Conservation (phyloP, 768 basidiomycete species). For the Trametes gibbosa region DNA sequence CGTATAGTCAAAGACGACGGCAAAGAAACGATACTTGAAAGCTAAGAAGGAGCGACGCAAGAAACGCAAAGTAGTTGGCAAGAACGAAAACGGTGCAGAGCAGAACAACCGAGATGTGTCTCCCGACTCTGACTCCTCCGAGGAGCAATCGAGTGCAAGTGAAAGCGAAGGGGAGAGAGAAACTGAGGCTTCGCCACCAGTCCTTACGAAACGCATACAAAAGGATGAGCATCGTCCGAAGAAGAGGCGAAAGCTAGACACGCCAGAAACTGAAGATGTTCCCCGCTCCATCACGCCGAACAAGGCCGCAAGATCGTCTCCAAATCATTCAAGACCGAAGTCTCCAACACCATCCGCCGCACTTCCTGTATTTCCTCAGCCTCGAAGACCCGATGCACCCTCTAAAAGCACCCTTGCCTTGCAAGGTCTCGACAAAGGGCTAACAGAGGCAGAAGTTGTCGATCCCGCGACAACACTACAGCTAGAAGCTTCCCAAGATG, state of each 20-base stretch:
- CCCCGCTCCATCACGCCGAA: background rate
- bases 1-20: slow-evolving; percentile 58
- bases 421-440: slow-evolving; percentile 75
- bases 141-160: slow-evolving; percentile 15
- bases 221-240: slow-evolving; percentile 34
- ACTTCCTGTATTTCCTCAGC: slow-evolving; percentile 70
- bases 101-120: background rate
- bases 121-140: background rate
- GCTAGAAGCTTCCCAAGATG: slow-evolving; percentile 40
- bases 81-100: background rate
- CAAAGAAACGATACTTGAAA: slow-evolving; percentile 70
- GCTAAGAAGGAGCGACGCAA: slow-evolving; percentile 70
- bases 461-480: slow-evolving; percentile 48
- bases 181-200: background rate
- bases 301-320: background rate
- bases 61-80: slow-evolving; percentile 33
- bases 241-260: slow-evolving; percentile 43
- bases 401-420: slow-evolving; percentile 67
- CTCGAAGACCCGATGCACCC: slow-evolving; percentile 63
- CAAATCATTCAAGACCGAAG: slow-evolving; percentile 4
- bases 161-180: slow-evolving; percentile 24
- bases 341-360: slow-evolving; percentile 33
- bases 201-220: slow-evolving; percentile 1
- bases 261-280: slow-evolving; percentile 16
- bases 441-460: slow-evolving; percentile 68